Evolutionary conservation across 148 eudicot genomes (phyloP), one percentile per base, ranked within the genome.

Genomic region (Camellia lanceoleosa): DNA sequence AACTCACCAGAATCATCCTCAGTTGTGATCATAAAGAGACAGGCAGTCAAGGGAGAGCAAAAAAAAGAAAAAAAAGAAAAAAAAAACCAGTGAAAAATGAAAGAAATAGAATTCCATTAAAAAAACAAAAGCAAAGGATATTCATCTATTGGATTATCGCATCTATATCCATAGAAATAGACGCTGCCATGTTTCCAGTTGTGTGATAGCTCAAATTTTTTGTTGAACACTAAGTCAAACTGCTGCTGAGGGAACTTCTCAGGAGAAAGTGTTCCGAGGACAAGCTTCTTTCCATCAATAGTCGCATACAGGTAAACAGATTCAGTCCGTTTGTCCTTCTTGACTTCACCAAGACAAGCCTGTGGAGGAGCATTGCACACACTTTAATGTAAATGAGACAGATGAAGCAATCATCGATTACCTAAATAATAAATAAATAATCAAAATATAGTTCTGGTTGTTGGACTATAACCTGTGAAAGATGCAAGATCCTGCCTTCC

Each of bases 151-250:
- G 83, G 86, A 70, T 81, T 83, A 9, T 55, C 68, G 55, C 91
- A 87, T 83, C 46, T 83, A 78, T 93, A 91, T 81, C 97, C 97
- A 78, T 62, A 81, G 83, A 91, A 87, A 85, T 83, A 89, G 62
- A 93, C 91, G 79, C 89, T 90, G 80, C 93, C 97, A 83, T 85
- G 80, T 86, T 91, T 93, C 87, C 88, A 83, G 84, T 89, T 91
- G 87, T 93, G 97, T 42, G 91, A 88, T 72, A 93, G 83, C 80
- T 89, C 89, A 87, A 93, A 90, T 18, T 86, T 86, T 80, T 79
- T 84, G 59, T 89, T 86, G 68, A 93, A 91, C 72, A 91, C 82
- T 78, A 93, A 82, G 81, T 93, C 95, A 85, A 93, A 87, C 74
- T 82, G 88, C 51, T 83, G 79, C 79, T 91, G 92, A 68, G 92